phyloP scores from a whole-genome alignment of 2,329 filamentous ascomycete genomes.

The Epichloe festucae region DNA sequence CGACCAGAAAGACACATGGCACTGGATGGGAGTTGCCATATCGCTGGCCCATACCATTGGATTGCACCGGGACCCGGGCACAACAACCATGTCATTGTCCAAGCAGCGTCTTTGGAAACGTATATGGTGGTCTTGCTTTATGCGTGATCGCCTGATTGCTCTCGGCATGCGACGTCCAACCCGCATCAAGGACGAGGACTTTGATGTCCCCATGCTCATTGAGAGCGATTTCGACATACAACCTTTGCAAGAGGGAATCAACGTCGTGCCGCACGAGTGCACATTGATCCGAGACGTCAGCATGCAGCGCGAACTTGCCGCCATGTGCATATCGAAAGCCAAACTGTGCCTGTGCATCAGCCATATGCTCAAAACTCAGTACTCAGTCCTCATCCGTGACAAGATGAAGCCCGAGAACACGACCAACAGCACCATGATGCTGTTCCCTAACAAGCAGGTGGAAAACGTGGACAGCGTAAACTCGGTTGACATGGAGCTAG shows the following conservation, averaged over 20 bases:
- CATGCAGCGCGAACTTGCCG: constrained; percentile 66
- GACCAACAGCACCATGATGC: constrained; percentile 70
- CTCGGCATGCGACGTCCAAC: constrained; percentile 89
- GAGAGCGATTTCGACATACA: constrained; percentile 74
- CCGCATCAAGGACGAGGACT: constrained; percentile 85
- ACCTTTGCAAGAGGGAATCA: constrained; percentile 52
- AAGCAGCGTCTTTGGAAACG: constrained; percentile 83
- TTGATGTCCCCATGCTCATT: constrained; percentile 81
- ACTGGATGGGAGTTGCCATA: constrained; percentile 95
- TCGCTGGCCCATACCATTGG: constrained; percentile 90
- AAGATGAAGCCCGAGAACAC: constrained; percentile 66
- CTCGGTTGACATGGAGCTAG: constrained; percentile 65
- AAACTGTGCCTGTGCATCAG: constrained; percentile 83
- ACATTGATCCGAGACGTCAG: constrained; percentile 54
- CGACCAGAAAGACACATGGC: constrained; percentile 96
- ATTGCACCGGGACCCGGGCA: constrained; percentile 70
- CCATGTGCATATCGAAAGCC: constrained; percentile 85
- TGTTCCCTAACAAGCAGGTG: constrained; percentile 77
- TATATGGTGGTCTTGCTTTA: constrained; percentile 97
- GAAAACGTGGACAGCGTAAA: constrained; percentile 72
- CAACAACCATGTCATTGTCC: constrained; percentile 58
- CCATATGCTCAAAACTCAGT: constrained; percentile 79
- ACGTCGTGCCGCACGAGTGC: constrained; percentile 57
- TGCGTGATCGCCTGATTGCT: constrained; percentile 84
- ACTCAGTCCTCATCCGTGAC: constrained; percentile 78